These are phyloP conservation scores for Syzygium malaccense DNA, from an alignment of 441 rosid genomes.

Conservation along the genomic window DNA sequence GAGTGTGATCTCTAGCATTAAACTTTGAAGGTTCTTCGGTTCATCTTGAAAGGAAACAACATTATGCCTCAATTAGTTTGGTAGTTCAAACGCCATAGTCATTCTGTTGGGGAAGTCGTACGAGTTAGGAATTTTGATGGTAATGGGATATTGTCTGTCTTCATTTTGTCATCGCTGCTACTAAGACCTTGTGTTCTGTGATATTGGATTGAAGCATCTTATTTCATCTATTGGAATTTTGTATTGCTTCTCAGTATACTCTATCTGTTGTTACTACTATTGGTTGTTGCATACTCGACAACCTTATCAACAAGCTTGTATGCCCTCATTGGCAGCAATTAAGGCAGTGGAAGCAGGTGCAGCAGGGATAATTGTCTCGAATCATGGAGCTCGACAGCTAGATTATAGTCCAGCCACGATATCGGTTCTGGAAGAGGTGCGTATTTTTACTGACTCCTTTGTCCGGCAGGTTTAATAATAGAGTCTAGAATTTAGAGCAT, in stretches of 20 bases:
- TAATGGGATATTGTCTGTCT: background rate
- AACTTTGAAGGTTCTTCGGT: background rate
- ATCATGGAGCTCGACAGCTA: conserved; percentile 40
- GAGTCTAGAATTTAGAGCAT: background rate
- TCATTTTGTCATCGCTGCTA: background rate
- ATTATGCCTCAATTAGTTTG: background rate
- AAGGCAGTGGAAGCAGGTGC: conserved; percentile 28
- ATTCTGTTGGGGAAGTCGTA: background rate
- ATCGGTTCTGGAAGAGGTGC: conserved; percentile 34
- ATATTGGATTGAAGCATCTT: background rate
- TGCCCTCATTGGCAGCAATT: conserved; percentile 18
- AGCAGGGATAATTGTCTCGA: conserved; percentile 36
- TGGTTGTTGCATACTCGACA: background rate
- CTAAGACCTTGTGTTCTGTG: background rate
- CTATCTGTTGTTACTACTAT: background rate
- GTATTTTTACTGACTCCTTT: background rate
- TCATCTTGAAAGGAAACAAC: background rate
- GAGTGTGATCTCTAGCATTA: background rate
- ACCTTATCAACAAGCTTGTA: background rate
- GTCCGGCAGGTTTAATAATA: background rate
- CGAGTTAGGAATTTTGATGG: background rate
- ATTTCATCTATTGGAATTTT: background rate
- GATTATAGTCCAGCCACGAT: conserved; percentile 26
- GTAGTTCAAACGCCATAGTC: background rate
- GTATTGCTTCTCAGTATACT: background rate